Conservation (phyloP, 2,329 filamentous ascomycete genomes). For the Fusarium marasasianum region DNA sequence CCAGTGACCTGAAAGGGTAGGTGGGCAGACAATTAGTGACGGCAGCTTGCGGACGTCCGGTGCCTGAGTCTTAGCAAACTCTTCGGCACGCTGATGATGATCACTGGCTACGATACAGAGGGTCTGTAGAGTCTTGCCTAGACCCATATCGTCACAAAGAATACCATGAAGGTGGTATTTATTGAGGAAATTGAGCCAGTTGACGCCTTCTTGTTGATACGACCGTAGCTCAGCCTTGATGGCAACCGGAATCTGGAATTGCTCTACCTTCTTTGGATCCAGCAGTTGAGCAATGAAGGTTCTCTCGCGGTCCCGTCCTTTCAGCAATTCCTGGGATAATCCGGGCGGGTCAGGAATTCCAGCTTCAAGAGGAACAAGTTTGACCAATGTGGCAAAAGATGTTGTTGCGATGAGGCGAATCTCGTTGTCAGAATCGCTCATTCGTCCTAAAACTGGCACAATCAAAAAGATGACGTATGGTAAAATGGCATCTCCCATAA, state of each 20-base stretch:
- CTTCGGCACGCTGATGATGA: conserved; percentile 91
- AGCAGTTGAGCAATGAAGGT: conserved; percentile 97
- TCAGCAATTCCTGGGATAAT: conserved; percentile 85
- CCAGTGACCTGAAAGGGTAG: conserved; percentile 97
- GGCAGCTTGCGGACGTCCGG: conserved; percentile 82
- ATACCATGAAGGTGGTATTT: conserved; percentile 98
- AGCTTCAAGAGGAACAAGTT: conserved; percentile 94
- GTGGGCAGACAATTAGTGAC: conserved; percentile 94
- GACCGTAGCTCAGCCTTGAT: conserved; percentile 97
- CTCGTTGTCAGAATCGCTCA: conserved; percentile 98
- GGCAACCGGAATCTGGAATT: conserved; percentile 91
- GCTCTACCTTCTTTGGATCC: conserved; percentile 95
- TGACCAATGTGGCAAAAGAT: conserved; percentile 95
- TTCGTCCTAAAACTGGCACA: conserved; percentile 93
- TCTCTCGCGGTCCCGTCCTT: conserved; percentile 90
- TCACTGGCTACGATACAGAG: conserved; percentile 98
- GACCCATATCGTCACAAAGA: conserved; percentile 98
- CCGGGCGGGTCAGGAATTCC: conserved; percentile 97
- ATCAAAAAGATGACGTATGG: conserved; percentile 99
- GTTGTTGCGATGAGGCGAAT: conserved; percentile 94
- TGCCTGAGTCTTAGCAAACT: conserved; percentile 83
- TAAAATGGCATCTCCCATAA: conserved; percentile 96
- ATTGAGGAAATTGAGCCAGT: conserved; percentile 98
- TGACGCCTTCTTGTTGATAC: conserved; percentile 98
- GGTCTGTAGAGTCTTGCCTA: conserved; percentile 96